phyloP scores from a whole-genome alignment of 768 basidiomycete species.

The Agaricus bisporus region DNA sequence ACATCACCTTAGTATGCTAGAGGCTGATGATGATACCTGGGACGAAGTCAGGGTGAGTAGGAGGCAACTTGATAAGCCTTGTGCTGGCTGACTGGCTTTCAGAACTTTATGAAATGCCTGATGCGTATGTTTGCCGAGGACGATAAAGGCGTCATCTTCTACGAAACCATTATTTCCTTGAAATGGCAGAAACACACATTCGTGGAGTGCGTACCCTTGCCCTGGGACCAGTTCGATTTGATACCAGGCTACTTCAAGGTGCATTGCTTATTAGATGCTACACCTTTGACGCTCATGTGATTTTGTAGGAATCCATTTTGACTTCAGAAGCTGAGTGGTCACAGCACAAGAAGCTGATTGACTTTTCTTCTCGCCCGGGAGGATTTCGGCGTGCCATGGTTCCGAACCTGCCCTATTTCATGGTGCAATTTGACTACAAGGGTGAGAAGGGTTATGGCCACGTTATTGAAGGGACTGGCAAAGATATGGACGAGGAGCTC shows the following conservation, averaged over 20 bases:
- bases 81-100: not conserved
- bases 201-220: slow-evolving; percentile 91
- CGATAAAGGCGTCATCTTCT: slow-evolving; percentile 92
- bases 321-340: slow-evolving; percentile 97
- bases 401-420: slow-evolving; percentile 95
- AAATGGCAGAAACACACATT: slow-evolving; percentile 87
- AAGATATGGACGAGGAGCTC: slow-evolving; percentile 53
- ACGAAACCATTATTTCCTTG: slow-evolving; percentile 85
- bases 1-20: slow-evolving; percentile 85
- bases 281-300: not conserved
- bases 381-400: slow-evolving; percentile 96
- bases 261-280: not conserved
- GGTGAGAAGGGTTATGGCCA: slow-evolving; percentile 98
- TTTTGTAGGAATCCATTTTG: slow-evolving; percentile 82
- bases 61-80: not conserved
- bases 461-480: slow-evolving; percentile 88
- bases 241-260: slow-evolving; percentile 94
- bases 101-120: slow-evolving; percentile 87
- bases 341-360: slow-evolving; percentile 95
- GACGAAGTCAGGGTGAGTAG: slow-evolving; percentile 85
- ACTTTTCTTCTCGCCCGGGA: slow-evolving; percentile 84
- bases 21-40: slow-evolving; percentile 97
- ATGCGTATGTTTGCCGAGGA: slow-evolving; percentile 93
- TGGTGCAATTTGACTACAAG: slow-evolving; percentile 98
- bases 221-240: slow-evolving; percentile 82